Percentiles rank a stretch among this genome's conserved stretches.
phyloP scores from a whole-genome alignment of 108 stramenopile genomes.

The Mayamaea pseudoterrestris region DNA sequence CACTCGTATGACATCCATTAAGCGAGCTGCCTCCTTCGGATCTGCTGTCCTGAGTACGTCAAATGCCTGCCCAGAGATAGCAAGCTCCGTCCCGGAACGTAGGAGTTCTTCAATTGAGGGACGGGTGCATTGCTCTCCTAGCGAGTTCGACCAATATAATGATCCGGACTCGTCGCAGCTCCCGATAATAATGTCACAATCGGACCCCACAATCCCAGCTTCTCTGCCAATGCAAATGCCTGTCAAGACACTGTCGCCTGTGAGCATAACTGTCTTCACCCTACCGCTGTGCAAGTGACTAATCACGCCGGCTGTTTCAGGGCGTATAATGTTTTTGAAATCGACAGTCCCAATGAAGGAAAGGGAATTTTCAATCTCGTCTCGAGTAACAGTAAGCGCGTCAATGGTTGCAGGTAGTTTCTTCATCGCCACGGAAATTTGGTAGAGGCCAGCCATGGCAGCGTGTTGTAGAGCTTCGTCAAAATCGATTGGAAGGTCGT shows the following conservation, averaged over 20 bases:
- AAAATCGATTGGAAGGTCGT: conserved; percentile 32
- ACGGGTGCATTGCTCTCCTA: conserved; percentile 1
- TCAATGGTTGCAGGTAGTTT: conserved; percentile 10
- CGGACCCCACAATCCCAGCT: conserved; percentile 38
- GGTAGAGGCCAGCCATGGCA: conserved; percentile 43
- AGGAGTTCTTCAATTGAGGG: background rate
- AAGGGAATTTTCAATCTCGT: conserved; percentile 34
- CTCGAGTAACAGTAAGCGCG: conserved; percentile 20
- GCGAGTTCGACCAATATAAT: background rate
- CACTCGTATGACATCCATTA: conserved; percentile 24
- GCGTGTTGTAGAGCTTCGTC: conserved; percentile 13
- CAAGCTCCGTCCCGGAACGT: conserved; percentile 20
- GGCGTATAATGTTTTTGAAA: conserved; percentile 42
- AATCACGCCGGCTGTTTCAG: conserved; percentile 41
- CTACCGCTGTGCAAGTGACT: conserved; percentile 28
- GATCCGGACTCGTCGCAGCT: too few relatives aligned
- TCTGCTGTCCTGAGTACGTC: conserved; percentile 13
- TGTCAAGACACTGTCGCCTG: conserved; percentile 49
- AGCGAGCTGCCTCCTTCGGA: conserved; percentile 13
- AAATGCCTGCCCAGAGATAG: conserved; percentile 49
- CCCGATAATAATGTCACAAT: too few relatives aligned
- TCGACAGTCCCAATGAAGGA: conserved; percentile 35
- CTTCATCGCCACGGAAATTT: conserved; percentile 37
- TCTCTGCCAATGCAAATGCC: conserved; percentile 44
- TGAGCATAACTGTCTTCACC: conserved; percentile 34